Base-by-base conservation (phyloP, 305 asterid genomes). In the Fraxinus ornus region DNA sequence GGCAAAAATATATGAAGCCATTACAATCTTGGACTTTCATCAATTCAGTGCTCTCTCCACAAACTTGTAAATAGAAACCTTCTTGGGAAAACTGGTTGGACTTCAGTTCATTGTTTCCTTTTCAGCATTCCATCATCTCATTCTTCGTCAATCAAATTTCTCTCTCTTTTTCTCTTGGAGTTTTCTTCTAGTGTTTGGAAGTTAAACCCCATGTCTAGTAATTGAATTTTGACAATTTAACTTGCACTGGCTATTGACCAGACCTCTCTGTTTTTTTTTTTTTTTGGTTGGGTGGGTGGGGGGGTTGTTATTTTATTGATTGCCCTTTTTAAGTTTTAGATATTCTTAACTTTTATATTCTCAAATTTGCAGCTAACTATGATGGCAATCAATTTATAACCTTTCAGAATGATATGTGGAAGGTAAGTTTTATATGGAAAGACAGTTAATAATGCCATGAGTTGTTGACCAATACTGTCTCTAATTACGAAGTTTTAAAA, bases 311-410 rank as follows among this genome's bases (percentile, higher is more conserved):
- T 68, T 28, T 5, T 30, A 12, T 28, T 2, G 4, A 68, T 28
- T 68, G 3, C 75, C 28, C 8, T 68, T 32, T 5, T 32, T 47
- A 77, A 26, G 3, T 78, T 39, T 78, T 79, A 73, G 49, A n/a
- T 68, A 52, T 74, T 75, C 21, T 19, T 28, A 19, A 22, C 73
- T 82, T 80, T 72, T 68, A 74, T 78, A 78, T 77, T 87, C 73
- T 72, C 60, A 26, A 81, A 57, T 19, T 83, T 89, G 86, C 98
- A 96, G 98, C 98, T 83, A 81, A 88, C 85, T 96, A 94, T 85
- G 98, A 94, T 36, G 99, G 94, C 60, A 77, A 93, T 82, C 94
- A 92, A 57, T 96, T 93, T 87, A 33, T 94, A 30, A 96, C 99
- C 60, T 76, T 88, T 79, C 93, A 91, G 88, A 95, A 94, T 87